Evolutionary conservation across 2,329 filamentous ascomycete species (phyloP).

Genomic region (Trichoderma lentiforme): DNA sequence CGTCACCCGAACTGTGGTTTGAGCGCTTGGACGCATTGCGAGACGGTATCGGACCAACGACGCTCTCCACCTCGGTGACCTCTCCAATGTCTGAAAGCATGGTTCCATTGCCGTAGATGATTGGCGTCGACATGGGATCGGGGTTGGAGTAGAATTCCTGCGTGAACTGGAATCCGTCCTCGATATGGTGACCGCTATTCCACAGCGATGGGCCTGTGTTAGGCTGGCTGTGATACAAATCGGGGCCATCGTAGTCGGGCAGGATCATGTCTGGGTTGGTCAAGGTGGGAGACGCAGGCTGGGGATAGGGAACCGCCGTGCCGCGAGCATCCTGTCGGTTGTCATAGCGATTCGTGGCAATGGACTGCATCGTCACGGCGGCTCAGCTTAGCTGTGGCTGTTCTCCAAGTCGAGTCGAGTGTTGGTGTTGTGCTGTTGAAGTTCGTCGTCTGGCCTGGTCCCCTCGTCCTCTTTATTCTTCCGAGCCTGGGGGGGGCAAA

Average conservation of each 20-base stretch:
- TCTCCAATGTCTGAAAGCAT: conserved; percentile 65
- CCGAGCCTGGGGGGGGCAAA: background rate
- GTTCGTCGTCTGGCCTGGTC: background rate
- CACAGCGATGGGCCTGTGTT: conserved; percentile 52
- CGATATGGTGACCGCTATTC: conserved; percentile 43
- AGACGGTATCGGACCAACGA: conserved; percentile 41
- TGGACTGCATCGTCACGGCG: conserved; percentile 33
- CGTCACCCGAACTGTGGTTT: conserved; percentile 32
- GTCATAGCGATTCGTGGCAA: conserved; percentile 27
- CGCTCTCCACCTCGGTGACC: conserved; percentile 53
- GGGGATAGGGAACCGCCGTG: conserved; percentile 39
- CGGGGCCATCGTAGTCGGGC: conserved; percentile 64
- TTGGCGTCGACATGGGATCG: conserved; percentile 55
- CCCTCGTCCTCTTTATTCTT: background rate
- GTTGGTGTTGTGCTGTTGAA: background rate
- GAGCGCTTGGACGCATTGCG: conserved; percentile 37
- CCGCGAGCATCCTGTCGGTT: conserved; percentile 29
- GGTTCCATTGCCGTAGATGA: conserved; percentile 67
- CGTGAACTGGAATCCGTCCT: conserved; percentile 42
- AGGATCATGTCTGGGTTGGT: conserved; percentile 95
- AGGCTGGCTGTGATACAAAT: conserved; percentile 50
- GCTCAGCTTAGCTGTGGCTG: background rate
- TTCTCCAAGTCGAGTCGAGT: background rate
- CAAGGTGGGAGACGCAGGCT: conserved; percentile 76
- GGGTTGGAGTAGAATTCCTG: conserved; percentile 40